Evolutionary conservation across 495 filamentous ascomycete species (phyloP).

Genomic region (Clohesyomyces aquaticus): DNA sequence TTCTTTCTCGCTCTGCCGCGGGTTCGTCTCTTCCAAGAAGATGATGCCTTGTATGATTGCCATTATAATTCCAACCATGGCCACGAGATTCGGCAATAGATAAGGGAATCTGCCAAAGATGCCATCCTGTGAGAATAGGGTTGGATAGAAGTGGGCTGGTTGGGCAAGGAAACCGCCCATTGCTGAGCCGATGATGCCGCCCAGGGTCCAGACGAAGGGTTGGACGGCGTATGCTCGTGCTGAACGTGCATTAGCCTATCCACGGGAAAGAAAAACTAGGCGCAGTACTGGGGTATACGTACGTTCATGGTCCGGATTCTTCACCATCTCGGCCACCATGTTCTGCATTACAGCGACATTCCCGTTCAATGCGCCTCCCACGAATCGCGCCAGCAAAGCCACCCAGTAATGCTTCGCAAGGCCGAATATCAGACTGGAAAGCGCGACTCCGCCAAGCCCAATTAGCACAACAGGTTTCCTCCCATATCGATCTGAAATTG

Average conservation of each 20-base stretch:
- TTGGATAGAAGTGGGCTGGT: constrained; percentile 36
- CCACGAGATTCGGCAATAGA: constrained; percentile 39
- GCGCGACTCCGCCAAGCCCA: constrained; percentile 35
- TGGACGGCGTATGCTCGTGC: constrained; percentile 38
- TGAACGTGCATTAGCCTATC: constrained; percentile 9
- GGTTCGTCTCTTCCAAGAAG: constrained; percentile 40
- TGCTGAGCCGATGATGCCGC: constrained; percentile 40
- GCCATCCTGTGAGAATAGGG: constrained; percentile 28
- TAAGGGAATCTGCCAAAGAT: constrained; percentile 39
- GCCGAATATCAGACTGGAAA: constrained; percentile 37
- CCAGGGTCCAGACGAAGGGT: constrained; percentile 40
- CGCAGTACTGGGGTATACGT: constrained; percentile 24
- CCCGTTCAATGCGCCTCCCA: constrained; percentile 40
- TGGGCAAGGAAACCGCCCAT: constrained; percentile 42
- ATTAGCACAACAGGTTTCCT: constrained; percentile 35
- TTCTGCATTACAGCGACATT: constrained; percentile 44
- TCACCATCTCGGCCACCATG: constrained; percentile 40
- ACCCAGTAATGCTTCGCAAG: constrained; percentile 37
- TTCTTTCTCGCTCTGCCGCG: constrained; percentile 7
- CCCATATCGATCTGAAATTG: constrained; percentile 34
- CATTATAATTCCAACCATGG: constrained; percentile 27
- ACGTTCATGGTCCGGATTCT: constrained; percentile 39
- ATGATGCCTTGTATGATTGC: constrained; percentile 39
- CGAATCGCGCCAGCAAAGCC: constrained; percentile 32
- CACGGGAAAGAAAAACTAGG: no score